Conservation (phyloP, 2,329 filamentous ascomycete genomes). For the Ophiostoma fasciatum region DNA sequence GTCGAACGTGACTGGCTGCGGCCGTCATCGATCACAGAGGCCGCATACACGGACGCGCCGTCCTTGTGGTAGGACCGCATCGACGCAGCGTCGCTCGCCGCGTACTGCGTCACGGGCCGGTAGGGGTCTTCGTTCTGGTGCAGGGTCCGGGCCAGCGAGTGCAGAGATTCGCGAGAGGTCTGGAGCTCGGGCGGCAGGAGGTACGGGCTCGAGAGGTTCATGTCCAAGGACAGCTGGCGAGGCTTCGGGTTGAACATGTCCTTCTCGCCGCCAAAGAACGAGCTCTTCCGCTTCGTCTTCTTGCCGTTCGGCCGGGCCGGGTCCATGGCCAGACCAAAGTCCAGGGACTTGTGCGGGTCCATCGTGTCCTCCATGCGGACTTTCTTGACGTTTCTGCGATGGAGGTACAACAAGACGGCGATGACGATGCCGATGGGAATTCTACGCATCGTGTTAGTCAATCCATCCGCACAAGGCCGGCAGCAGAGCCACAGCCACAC, state of each 20-base stretch:
- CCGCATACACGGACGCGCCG: constrained; percentile 30
- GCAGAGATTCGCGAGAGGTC: constrained; percentile 69
- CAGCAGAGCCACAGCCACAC: background rate
- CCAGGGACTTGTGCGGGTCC: constrained; percentile 80
- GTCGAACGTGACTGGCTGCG: constrained; percentile 7
- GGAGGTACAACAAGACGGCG: constrained; percentile 57
- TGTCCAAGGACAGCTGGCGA: constrained; percentile 52
- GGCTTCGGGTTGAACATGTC: constrained; percentile 26
- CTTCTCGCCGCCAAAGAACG: constrained; percentile 41
- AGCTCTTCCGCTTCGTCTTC: constrained; percentile 30
- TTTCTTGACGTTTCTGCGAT: constrained; percentile 61
- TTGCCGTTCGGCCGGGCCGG: constrained; percentile 12
- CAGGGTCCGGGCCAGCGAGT: constrained; percentile 67
- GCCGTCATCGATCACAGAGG: constrained; percentile 18
- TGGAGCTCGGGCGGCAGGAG: constrained; percentile 76
- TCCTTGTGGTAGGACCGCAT: constrained; percentile 34
- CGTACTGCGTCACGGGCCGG: constrained; percentile 44
- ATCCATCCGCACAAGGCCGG: background rate
- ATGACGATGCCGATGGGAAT: constrained; percentile 59
- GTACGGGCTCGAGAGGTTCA: constrained; percentile 73
- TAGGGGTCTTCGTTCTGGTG: constrained; percentile 74
- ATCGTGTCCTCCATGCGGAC: constrained; percentile 63
- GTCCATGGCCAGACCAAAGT: constrained; percentile 65
- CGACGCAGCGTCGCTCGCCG: constrained; percentile 40
- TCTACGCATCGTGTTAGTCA: constrained; percentile 29